Conservation (phyloP, 495 filamentous ascomycete species). For the Filosporella fistucella region DNA sequence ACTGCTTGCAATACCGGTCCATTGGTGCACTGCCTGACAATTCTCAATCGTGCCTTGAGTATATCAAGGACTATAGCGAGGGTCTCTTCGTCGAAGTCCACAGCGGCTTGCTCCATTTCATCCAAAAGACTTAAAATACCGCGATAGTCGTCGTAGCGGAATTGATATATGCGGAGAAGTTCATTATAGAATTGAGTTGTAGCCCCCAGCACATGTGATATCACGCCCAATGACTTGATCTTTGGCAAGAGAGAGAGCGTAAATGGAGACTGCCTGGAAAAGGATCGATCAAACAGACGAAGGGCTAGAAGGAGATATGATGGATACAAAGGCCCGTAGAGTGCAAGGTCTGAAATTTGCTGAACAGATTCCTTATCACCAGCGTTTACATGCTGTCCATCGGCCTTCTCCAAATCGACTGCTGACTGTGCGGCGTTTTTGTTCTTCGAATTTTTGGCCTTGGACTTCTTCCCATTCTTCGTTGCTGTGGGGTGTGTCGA, state of each 20-base stretch:
- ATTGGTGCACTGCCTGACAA: slow-evolving; percentile 7
- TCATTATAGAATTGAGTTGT: slow-evolving; percentile 73
- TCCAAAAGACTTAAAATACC: slow-evolving; percentile 57
- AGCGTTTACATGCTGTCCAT: slow-evolving; percentile 20
- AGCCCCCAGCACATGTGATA: slow-evolving; percentile 68
- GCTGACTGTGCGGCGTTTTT: not conserved
- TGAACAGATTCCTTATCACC: not conserved
- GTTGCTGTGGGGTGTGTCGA: not conserved
- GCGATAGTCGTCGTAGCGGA: slow-evolving; percentile 52
- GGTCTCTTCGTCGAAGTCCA: slow-evolving; percentile 58
- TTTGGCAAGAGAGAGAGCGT: slow-evolving; percentile 59
- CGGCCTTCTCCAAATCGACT: not conserved
- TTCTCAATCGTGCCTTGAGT: slow-evolving; percentile 1
- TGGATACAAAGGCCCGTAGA: slow-evolving; percentile 67
- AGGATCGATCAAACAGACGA: slow-evolving; percentile 55
- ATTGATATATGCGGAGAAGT: slow-evolving; percentile 61
- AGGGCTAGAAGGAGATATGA: slow-evolving; percentile 58
- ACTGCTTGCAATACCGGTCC: slow-evolving; percentile 14
- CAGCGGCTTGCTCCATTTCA: slow-evolving; percentile 73
- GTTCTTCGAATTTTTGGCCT: slow-evolving; percentile 17
- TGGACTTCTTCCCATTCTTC: slow-evolving; percentile 12
- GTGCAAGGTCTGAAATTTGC: slow-evolving; percentile 13
- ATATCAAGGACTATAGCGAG: slow-evolving; percentile 40
- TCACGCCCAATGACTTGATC: slow-evolving; percentile 64
- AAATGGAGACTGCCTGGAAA: slow-evolving; percentile 53